A percentile compares a stretch with the other conserved stretches of the same genome.
Conservation (phyloP, 202 grass and related monocot genomes). For the Sporobolus alterniflorus region DNA sequence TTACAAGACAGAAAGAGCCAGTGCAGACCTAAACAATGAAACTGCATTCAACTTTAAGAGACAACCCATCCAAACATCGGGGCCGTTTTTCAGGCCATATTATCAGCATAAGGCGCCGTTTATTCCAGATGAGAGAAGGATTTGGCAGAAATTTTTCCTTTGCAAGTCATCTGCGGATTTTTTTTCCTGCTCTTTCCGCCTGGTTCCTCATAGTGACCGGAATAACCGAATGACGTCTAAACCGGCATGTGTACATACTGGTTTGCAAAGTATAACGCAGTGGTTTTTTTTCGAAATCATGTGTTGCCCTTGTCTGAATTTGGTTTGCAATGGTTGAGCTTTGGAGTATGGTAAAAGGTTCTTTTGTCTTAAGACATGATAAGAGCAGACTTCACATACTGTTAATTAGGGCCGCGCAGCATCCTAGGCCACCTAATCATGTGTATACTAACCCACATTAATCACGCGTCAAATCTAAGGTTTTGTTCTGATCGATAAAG, state of each 20-base stretch:
- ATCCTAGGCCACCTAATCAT: conserved; percentile 54
- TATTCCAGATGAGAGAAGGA: no score
- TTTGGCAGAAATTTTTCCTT: no score
- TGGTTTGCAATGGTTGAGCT: conserved; percentile 17
- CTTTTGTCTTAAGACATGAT: conserved; percentile 1
- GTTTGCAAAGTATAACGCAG: not conserved
- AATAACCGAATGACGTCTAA: no score
- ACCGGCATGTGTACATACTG: no score
- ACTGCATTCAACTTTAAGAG: conserved; percentile 40
- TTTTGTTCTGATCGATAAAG: conserved; percentile 48
- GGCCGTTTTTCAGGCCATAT: conserved; percentile 7
- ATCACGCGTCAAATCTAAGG: conserved; percentile 56
- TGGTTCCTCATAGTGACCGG: no score
- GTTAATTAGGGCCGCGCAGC: conserved; percentile 1
- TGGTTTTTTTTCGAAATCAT: not conserved
- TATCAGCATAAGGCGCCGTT: conserved; percentile 20
- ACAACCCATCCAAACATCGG: conserved; percentile 36
- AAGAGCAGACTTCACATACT: conserved; percentile 29
- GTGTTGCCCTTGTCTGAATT: not conserved
- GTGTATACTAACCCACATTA: conserved; percentile 55
- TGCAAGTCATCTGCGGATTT: no score
- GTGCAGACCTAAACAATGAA: conserved; percentile 36
- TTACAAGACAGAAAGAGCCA: conserved; percentile 50
- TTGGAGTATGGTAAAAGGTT: not conserved
- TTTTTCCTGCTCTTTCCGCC: no score